phyloP scores from a whole-genome alignment of 2,329 filamentous ascomycete species.

The Pyricularia pennisetigena region DNA sequence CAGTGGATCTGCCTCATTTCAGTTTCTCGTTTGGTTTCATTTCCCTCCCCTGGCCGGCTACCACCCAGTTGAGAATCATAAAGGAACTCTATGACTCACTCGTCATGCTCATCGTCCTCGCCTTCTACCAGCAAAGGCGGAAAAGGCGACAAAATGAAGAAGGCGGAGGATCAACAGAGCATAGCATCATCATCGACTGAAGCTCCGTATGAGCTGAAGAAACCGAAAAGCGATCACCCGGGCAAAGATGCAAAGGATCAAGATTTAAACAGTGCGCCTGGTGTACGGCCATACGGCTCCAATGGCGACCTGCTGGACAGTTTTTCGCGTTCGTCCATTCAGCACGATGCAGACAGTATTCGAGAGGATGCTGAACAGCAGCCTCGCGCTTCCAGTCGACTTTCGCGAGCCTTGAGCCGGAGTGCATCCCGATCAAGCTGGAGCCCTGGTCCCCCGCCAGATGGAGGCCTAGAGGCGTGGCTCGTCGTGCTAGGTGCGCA shows the following conservation, averaged over 20 bases:
- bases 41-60: too few species aligned
- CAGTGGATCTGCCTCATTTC: background rate
- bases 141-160: background rate
- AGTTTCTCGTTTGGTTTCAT: background rate
- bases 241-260: background rate
- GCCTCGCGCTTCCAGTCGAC: slow-evolving; percentile 8
- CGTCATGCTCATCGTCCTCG: background rate
- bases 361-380: background rate
- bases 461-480: slow-evolving; percentile 40
- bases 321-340: background rate
- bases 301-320: background rate
- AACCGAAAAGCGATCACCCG: background rate
- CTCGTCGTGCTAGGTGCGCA: slow-evolving; percentile 29
- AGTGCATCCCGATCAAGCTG: slow-evolving; percentile 26
- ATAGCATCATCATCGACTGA: background rate
- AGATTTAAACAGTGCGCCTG: background rate
- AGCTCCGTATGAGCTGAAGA: background rate
- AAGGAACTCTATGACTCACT: background rate
- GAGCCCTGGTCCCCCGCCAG: slow-evolving; percentile 37
- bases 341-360: background rate
- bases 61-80: background rate
- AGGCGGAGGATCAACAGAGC: background rate
- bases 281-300: background rate
- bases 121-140: background rate
- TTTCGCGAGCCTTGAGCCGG: slow-evolving; percentile 29